Evolutionary conservation across 208 protist genomes (phyloP).

Genomic region (Phytomonas sp.): DNA sequence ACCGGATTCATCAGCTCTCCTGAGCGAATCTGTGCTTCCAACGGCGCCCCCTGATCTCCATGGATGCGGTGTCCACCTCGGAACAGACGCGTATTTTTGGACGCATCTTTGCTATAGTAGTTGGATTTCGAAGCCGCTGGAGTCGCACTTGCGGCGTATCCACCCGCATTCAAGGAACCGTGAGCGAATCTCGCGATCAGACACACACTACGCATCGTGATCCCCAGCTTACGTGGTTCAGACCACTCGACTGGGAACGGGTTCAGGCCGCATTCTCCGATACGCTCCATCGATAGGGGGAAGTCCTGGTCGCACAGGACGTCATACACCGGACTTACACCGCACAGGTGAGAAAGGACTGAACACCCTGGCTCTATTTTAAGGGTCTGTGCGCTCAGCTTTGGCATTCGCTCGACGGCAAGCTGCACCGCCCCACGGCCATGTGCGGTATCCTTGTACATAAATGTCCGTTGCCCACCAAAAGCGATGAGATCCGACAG

Average conservation of each 20-base stretch:
- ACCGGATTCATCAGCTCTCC: constrained; percentile 58
- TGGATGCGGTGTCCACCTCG: constrained; percentile 43
- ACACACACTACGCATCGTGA: constrained; percentile 77
- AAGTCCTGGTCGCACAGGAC: constrained; percentile 87
- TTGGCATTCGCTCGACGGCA: constrained; percentile 29
- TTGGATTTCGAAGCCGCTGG: constrained; percentile 40
- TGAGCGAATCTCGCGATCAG: constrained; percentile 68
- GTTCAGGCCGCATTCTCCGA: constrained; percentile 78
- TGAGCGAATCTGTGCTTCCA: constrained; percentile 62
- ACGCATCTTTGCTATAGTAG: constrained; percentile 50
- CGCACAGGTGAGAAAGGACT: constrained; percentile 69
- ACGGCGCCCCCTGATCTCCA: constrained; percentile 47
- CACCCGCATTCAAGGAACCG: constrained; percentile 70
- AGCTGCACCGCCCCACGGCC: constrained; percentile 45
- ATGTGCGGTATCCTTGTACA: constrained; percentile 50
- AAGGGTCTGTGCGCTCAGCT: constrained; percentile 63
- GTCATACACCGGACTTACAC: constrained; percentile 71
- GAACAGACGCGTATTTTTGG: constrained; percentile 60
- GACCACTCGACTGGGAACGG: constrained; percentile 86
- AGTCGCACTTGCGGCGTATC: constrained; percentile 50
- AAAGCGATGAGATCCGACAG: constrained; percentile 73
- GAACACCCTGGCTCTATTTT: constrained; percentile 62
- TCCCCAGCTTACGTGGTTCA: constrained; percentile 75
- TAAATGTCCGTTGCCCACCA: constrained; percentile 56
- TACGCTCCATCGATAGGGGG: constrained; percentile 63